Conservation (phyloP, 1,284 basidiomycete genomes). For the Ganoderma lingzhi region DNA sequence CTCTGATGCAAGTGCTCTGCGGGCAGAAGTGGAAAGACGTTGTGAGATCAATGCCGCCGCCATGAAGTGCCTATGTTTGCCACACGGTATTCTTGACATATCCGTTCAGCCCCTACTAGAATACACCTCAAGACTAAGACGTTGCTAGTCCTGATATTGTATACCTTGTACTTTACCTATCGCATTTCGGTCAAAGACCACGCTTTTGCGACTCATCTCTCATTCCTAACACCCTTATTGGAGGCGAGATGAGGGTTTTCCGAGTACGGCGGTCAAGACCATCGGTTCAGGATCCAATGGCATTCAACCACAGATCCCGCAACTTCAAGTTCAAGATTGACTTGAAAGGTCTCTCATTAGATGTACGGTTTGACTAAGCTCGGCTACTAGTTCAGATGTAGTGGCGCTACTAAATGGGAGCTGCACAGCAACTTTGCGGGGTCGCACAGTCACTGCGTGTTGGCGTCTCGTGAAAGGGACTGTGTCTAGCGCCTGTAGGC, state of each 20-base stretch:
- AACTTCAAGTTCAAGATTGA: no score
- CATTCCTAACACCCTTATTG: no score
- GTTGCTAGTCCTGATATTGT: not conserved
- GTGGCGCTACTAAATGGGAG: not conserved
- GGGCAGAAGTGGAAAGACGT: constrained; percentile 39
- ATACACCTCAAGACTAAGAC: not conserved
- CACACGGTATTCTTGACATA: not conserved
- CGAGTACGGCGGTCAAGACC: no score
- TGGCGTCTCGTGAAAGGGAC: no score
- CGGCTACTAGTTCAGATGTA: not conserved
- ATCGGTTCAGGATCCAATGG: no score
- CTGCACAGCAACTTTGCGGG: constrained; percentile 9
- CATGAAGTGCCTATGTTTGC: constrained; percentile 1
- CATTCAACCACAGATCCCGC: no score
- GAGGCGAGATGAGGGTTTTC: no score
- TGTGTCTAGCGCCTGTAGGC: no score
- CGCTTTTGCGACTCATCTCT: not conserved
- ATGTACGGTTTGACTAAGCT: not conserved
- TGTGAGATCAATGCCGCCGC: constrained; percentile 34
- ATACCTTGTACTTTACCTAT: not conserved
- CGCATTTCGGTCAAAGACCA: not conserved
- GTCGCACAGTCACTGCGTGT: no score
- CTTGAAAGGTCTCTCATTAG: no score
- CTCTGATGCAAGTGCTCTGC: not conserved
- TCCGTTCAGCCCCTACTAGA: not conserved